Base-by-base conservation (phyloP, 352 stramenopile genomes). In the Saprolegnia diclina region DNA sequence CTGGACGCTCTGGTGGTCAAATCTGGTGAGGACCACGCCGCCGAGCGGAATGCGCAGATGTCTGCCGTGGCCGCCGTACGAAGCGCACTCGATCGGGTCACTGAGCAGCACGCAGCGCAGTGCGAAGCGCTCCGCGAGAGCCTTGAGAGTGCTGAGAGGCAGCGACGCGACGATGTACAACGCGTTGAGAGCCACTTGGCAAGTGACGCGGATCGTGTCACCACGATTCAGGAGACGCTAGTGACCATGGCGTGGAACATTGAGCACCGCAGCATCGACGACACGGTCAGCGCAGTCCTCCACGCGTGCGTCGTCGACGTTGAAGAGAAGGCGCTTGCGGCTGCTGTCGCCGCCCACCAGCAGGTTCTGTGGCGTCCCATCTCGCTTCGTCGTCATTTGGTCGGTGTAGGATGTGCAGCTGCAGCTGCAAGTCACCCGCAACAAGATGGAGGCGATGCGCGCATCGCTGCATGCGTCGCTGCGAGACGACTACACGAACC, bases 211-310 rank as follows among this genome's bases (percentile, higher is more conserved):
- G 44, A 4, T 6, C 38, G 32, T 1, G 40, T 66, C 5, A 10
- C 19, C 13, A 26, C 29, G 21, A 22, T 69, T 4, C 44, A 69
- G 38, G 53, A 69, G 4, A 69, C 63, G 32, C 38, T 69, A 4
- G 63, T 69, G 22, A 42, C 44, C 48, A 69, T 69, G 63, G 45
- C 63, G 14, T 69, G 63, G 63, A 69, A 69, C 53, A 69, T 69
- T 48, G 63, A 69, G 29, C 32, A 69, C n/a, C 63, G 63, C 18
- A 24, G 29, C 16, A 38, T 57, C 29, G 19, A 59, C 21, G 63
- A 69, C 14, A 48, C 29, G 4, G 63, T 69, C 13, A 22, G 7
- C 9, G 53, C 53, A 14, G 63, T 69, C 11, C 63, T 69, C 21
- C 35, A 52, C 9, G 7, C 5, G 6, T 69, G 63, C 4, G 63